Evolutionary conservation across 495 filamentous ascomycete species (phyloP).

Genomic region (Xylaria grammica): DNA sequence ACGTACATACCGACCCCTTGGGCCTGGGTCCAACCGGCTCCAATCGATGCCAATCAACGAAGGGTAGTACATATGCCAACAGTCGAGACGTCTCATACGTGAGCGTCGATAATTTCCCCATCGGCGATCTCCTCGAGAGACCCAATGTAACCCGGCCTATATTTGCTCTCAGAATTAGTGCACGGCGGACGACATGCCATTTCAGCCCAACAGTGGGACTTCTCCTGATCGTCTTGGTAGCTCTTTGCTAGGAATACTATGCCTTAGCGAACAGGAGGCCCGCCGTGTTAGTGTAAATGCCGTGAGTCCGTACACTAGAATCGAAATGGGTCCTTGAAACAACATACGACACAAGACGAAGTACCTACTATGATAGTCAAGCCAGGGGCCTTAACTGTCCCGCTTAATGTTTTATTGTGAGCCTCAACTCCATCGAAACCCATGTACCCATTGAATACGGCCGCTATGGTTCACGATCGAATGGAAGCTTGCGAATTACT

Average conservation of each 20-base stretch:
- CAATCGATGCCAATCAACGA: not conserved
- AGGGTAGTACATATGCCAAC: not conserved
- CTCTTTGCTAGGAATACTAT: not conserved
- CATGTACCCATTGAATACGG: not conserved
- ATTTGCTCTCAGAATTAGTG: no score
- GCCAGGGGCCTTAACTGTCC: not conserved
- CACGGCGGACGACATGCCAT: no score
- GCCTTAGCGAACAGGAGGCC: not conserved
- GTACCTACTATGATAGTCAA: no score
- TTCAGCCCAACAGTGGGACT: not conserved
- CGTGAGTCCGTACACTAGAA: no score
- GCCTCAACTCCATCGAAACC: not conserved
- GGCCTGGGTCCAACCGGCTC: not conserved
- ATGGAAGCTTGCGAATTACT: no score
- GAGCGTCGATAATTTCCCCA: not conserved
- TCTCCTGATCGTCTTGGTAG: not conserved
- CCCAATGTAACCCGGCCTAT: no score
- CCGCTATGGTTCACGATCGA: no score
- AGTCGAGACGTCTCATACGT: not conserved
- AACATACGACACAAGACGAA: no score
- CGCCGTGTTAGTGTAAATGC: not conserved
- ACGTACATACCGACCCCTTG: constrained; percentile 2
- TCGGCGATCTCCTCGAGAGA: not conserved
- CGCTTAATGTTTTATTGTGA: no score
- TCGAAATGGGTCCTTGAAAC: no score